Evolutionary conservation across 306 rosid genomes (phyloP), one percentile per base, ranked within the genome.

Genomic region (Gynostemma pentaphyllum): DNA sequence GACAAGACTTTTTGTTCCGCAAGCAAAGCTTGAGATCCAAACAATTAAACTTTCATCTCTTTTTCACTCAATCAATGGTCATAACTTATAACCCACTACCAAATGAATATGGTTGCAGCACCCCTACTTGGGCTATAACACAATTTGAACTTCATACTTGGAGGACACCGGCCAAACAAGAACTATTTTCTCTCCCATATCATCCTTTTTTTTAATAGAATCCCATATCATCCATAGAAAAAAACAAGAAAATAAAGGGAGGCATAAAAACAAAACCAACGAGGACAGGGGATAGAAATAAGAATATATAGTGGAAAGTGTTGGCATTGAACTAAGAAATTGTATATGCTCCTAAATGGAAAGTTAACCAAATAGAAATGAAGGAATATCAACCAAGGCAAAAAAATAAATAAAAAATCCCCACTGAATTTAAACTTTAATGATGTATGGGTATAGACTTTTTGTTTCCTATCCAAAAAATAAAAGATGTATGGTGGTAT

Each of bases 251-350:
- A 9, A 26, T 11, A 40, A 26, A 41, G 40, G 29, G 1, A 45
- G 39, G 15, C 13, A 61, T 41, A 61, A n/a, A n/a, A 61, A 61
- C 66, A 61, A 61, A 61, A 15, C 66, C 36, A 61, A 40, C 24
- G 39, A 24, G 4, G 22, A 15, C 22, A 61, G 14, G 23, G 37
- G 41, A 24, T 40, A 40, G 66, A 61, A n/a, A 48, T 50, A 61
- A n/a, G 15, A 61, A 41, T 61, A 40, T 22, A 40, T 61, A 26
- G 16, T 14, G 66, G 49, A 1, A 60, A 60, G 48, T 60, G 66
- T 23, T 40, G 66, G 40, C 36, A 15, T 13, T 13, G 36, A 23
- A 22, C 66, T 21, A 59, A 37, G 66, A 39, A 60, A 39, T 34
- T 32, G 45, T 60, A 19, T 26, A 37, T 5, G 30, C 19, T 60